Evolutionary conservation across 148 eudicot genomes (phyloP).

Genomic region (Drosera capensis): DNA sequence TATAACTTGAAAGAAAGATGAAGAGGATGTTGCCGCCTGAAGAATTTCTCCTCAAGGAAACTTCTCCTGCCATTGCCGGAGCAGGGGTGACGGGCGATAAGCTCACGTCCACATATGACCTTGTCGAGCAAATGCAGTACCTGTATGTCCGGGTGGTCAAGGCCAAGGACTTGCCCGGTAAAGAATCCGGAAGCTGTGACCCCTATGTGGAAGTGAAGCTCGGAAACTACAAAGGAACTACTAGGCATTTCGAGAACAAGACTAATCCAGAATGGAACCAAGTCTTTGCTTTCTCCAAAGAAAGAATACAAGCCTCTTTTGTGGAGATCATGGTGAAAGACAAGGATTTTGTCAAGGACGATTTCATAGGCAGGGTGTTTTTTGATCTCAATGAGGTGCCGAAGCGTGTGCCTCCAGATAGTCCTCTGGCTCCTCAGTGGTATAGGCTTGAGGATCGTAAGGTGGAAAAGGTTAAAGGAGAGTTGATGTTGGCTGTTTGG

Average conservation of each 20-base stretch:
- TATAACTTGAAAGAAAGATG: neutral
- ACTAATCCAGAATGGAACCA: no score
- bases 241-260: no score
- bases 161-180: neutral
- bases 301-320: slow-evolving; percentile 3
- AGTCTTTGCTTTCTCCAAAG: slow-evolving; percentile 6
- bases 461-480: slow-evolving; percentile 5
- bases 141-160: neutral
- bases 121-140: neutral
- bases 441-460: slow-evolving; percentile 6
- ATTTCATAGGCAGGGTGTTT: slow-evolving; percentile 4
- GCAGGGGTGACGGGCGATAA: neutral
- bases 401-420: no score
- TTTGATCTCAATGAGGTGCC: slow-evolving; percentile 6
- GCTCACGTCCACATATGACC: neutral
- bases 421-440: slow-evolving; percentile 10
- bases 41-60: neutral
- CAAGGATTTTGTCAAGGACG: slow-evolving; percentile 7
- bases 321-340: slow-evolving; percentile 3
- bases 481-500: slow-evolving; percentile 9
- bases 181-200: neutral
- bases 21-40: neutral
- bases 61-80: neutral
- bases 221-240: no score
- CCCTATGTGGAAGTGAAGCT: no score